These are phyloP conservation scores for Liriodendron chinense DNA, from an alignment of 164 flowering plant genomes.

Conservation along the genomic window DNA sequence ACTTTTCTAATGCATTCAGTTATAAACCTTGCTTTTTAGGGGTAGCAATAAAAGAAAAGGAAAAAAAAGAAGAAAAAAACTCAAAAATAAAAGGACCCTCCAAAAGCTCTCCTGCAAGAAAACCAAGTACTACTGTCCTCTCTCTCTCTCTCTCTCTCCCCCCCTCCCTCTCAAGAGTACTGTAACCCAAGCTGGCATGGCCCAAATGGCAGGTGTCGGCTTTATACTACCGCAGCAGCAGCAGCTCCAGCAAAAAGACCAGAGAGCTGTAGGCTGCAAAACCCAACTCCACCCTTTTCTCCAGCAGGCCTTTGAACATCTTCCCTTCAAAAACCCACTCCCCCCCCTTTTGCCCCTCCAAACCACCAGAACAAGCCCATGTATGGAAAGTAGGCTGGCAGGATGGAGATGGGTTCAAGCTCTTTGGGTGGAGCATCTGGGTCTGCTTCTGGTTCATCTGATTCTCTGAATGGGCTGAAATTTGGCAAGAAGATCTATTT, in stretches of 20 bases:
- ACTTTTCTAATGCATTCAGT: neutral
- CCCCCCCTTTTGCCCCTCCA: neutral
- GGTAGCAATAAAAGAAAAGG: neutral
- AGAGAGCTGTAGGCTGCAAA: slow-evolving; percentile 7
- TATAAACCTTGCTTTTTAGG: neutral
- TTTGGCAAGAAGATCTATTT: slow-evolving; percentile 79
- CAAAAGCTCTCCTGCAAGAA: neutral
- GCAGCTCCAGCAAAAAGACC: slow-evolving; percentile 13
- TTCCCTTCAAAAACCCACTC: neutral
- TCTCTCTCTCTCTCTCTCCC: slow-evolving; percentile 4
- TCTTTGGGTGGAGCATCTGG: slow-evolving; percentile 29
- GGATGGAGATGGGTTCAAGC: slow-evolving; percentile 47
- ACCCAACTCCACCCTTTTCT: neutral
- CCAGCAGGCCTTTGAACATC: slow-evolving; percentile 8
- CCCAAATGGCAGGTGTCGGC: slow-evolving; percentile 45
- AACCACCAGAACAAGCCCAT: slow-evolving; percentile 16
- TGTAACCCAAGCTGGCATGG: slow-evolving; percentile 37
- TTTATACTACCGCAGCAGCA: slow-evolving; percentile 24
- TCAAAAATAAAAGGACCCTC: neutral
- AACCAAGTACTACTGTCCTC: neutral
- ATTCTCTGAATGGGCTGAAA: slow-evolving; percentile 60
- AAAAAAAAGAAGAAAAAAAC: neutral
- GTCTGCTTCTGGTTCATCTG: slow-evolving; percentile 34
- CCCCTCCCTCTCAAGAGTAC: slow-evolving; percentile 14
- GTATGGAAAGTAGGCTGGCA: slow-evolving; percentile 27